Conservation (phyloP, 2,329 filamentous ascomycete genomes). For the Exophiala alcalophila region DNA sequence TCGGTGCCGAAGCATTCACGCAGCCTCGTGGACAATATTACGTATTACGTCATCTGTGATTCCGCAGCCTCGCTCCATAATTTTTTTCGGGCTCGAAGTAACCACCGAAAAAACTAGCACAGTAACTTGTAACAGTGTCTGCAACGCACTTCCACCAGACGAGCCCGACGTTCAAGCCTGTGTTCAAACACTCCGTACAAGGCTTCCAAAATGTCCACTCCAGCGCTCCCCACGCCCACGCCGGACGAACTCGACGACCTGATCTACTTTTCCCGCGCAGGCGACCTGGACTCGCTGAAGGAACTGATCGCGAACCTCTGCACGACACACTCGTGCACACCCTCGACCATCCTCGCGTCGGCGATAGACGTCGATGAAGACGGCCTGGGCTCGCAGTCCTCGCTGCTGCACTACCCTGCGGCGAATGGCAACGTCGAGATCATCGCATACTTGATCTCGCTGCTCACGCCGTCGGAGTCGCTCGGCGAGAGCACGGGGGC, state of each 20-base stretch:
- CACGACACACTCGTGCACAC: constrained; percentile 57
- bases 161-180: no score
- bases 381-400: constrained; percentile 43
- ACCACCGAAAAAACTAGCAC: no score
- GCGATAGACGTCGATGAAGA: constrained; percentile 73
- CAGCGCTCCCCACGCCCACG: constrained; percentile 12
- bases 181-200: neutral
- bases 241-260: constrained; percentile 67
- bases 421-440: constrained; percentile 83
- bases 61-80: no score
- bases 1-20: no score
- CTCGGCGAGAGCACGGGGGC: constrained; percentile 24
- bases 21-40: no score
- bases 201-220: constrained; percentile 6
- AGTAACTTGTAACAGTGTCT: no score
- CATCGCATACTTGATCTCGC: constrained; percentile 32
- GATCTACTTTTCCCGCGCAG: constrained; percentile 77
- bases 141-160: no score
- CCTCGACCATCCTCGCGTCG: constrained; percentile 64
- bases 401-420: constrained; percentile 78
- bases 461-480: constrained; percentile 9
- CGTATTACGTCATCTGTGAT: no score
- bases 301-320: constrained; percentile 59
- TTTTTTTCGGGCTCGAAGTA: no score
- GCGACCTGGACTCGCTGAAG: constrained; percentile 69